Percentiles rank a stretch among this genome's conserved stretches.
Conservation (phyloP, 768 basidiomycete species). For the Megacollybia marginata region DNA sequence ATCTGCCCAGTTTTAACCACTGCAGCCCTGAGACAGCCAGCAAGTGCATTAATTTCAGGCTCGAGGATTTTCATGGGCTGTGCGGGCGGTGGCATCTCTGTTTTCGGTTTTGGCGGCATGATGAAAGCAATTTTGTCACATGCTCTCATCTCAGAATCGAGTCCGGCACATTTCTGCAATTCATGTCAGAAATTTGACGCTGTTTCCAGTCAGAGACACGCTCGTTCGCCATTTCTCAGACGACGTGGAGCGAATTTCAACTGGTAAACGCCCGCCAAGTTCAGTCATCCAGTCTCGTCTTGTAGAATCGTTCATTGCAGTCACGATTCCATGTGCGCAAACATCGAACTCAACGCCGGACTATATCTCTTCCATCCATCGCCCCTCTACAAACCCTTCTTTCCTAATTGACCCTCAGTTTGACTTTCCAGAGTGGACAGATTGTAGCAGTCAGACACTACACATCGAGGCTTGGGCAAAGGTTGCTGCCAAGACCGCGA, state of each 20-base stretch:
- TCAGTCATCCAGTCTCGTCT: slow-evolving; percentile 59
- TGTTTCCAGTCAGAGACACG: slow-evolving; percentile 72
- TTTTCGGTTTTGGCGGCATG: slow-evolving; percentile 40
- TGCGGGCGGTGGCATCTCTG: slow-evolving; percentile 52
- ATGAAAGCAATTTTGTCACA: background rate
- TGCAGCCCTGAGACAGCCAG: slow-evolving; percentile 56
- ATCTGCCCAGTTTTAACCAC: slow-evolving; percentile 66
- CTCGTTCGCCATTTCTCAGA: slow-evolving; percentile 54
- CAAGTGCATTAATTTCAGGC: slow-evolving; percentile 56
- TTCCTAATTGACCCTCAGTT: slow-evolving; percentile 54
- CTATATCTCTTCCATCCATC: slow-evolving; percentile 74
- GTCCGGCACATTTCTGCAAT: slow-evolving; percentile 67
- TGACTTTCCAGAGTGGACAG: slow-evolving; percentile 49
- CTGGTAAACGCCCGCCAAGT: slow-evolving; percentile 4
- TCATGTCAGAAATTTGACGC: slow-evolving; percentile 77
- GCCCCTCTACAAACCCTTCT: slow-evolving; percentile 76
- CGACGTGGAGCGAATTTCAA: slow-evolving; percentile 52
- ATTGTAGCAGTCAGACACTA: slow-evolving; percentile 45
- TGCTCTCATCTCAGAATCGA: slow-evolving; percentile 39
- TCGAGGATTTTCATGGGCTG: slow-evolving; percentile 41
- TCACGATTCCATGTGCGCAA: slow-evolving; percentile 27
- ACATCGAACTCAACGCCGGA: slow-evolving; percentile 28
- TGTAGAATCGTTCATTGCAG: slow-evolving; percentile 69
- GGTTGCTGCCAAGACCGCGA: slow-evolving; percentile 18
- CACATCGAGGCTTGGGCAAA: slow-evolving; percentile 57